Base-by-base conservation (phyloP, 345 rosid genomes). In the Salix arbutifolia region DNA sequence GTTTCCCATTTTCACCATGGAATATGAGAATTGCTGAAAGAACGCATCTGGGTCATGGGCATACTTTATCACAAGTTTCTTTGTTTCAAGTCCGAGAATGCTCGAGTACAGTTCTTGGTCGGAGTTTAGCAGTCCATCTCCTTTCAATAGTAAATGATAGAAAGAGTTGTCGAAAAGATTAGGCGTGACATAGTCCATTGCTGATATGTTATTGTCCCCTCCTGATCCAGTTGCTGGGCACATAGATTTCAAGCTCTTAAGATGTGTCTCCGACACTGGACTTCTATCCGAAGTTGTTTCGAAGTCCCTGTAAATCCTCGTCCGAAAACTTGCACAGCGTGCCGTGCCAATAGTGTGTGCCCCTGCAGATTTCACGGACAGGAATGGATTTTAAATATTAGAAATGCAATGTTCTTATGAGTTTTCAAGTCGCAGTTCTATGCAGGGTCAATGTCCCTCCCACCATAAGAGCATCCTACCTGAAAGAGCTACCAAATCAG, bases 321-420 rank as follows among this genome's bases (percentile, higher is more conserved):
- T 52, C 17, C 97, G 83, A 74, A 80, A 92, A 78, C 77, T 94
- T 80, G 67, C 82, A 38, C 98, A 94, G 8, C 90, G 90, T 11
- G 97, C 97, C 96, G 83, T 86, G 30, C 98, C 98, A 6, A 94
- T 92, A 0, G 98, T 94, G 82, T 94, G 98, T 52, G 97, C 87
- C 31, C 98, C 98, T 94, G 82, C 9, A 60, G n/a, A 48, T 12
- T 56, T 56, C 25, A 31, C 52, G 23, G 21, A 65, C 11, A 46
- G 11, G 11, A 71, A 25, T n/a, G 28, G 28, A n/a, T 56, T 56
- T 21, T n/a, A 56, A 9, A 56, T 9, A n/a, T 56, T 8, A 1
- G 14, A 56, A n/a, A 8, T 56, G 62, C 26, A 56, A 56, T 56
- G 28, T 23, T 56, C 23, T 56, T 56, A 3, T 9, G 26, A 56